These are phyloP conservation scores for Chenopodium formosanum DNA, from an alignment of 148 eudicot genomes.

Conservation along the genomic window DNA sequence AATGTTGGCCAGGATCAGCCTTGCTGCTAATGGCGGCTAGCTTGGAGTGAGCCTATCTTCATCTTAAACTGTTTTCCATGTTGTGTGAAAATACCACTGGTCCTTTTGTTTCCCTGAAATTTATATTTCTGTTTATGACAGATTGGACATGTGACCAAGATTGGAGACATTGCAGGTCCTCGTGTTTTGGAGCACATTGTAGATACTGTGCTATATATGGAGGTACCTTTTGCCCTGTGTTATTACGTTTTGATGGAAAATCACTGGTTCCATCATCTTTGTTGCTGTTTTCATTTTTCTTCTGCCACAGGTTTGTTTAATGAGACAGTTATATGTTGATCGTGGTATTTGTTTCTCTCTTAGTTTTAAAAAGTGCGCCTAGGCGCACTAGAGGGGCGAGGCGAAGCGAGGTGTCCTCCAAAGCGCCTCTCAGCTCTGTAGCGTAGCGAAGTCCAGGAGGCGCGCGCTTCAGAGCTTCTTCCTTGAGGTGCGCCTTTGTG, in stretches of 20 bases:
- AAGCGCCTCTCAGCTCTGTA: too few relatives aligned
- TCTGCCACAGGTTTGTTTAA: background rate
- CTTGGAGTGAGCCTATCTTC: background rate
- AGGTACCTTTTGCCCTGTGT: constrained; percentile 43
- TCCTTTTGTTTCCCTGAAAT: constrained; percentile 2
- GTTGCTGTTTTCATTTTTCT: background rate
- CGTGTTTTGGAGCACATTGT: constrained; percentile 96
- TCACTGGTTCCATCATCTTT: constrained; percentile 1
- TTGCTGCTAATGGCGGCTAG: constrained; percentile 5
- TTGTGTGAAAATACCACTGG: background rate
- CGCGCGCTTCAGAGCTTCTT: too few relatives aligned
- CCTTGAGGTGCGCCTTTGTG: too few relatives aligned
- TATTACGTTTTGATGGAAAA: background rate
- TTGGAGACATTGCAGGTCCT: constrained; percentile 98
- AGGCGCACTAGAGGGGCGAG: too few relatives aligned
- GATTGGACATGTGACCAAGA: constrained; percentile 92
- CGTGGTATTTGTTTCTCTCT: background rate
- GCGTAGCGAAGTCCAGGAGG: too few relatives aligned
- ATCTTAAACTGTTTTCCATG: background rate
- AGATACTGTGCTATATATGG: constrained; percentile 87
- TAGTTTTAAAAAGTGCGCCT: too few relatives aligned
- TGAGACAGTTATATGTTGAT: background rate
- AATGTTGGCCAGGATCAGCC: background rate
- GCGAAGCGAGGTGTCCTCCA: too few relatives aligned
- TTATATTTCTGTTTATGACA: constrained; percentile 35